Evolutionary conservation across 2,329 filamentous ascomycete species (phyloP), one percentile per base, ranked within the genome.

Genomic region (Podosphaera xanthii): DNA sequence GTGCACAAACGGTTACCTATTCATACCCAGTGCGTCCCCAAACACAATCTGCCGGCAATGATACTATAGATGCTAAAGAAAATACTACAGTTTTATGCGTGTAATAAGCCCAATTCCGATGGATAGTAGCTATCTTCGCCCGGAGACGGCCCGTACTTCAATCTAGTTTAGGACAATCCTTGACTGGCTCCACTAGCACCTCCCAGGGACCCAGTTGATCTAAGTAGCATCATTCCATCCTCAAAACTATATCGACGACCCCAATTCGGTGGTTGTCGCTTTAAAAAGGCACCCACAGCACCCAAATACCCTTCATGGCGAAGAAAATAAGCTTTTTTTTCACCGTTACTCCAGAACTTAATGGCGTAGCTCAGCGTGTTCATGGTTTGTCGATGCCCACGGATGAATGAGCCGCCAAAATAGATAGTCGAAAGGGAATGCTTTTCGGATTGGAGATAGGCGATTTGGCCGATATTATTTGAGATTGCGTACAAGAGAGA

Each of bases 391-490:
- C 86, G 82, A 71, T 98, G 92, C 48, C 92, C 92, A 49, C 92
- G 83, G 69, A 98, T 97, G 70, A 97, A 98, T 5, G 86, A 92
- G 33, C 92, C 92, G 31, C 92, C 92, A 71, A 98, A 98, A 74
- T 98, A 98, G 62, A 98, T 97, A 68, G 91, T 83, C 63, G 87
- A 85, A 34, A 97, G 76, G 53, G 84, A 80, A 72, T 98, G 91
- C 68, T 95, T 92, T 70, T 96, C 90, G 4, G 88, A 92, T 69
- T 97, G 92, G n/a, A 98, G 76, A 70, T 92, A 96, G 50, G 92
- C 89, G 66, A 98, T 94, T 73, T 98, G 92, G 14, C 92, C 92
- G 63, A 97, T 96, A 72, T 97, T 97, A 75, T 97, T 97, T 70
- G 86, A 91, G 65, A 97, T 88, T 33, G 92, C 92, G 72, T 95